These are phyloP conservation scores for Trichoderma koningii DNA, from an alignment of 2,329 filamentous ascomycete species.

Conservation along the genomic window DNA sequence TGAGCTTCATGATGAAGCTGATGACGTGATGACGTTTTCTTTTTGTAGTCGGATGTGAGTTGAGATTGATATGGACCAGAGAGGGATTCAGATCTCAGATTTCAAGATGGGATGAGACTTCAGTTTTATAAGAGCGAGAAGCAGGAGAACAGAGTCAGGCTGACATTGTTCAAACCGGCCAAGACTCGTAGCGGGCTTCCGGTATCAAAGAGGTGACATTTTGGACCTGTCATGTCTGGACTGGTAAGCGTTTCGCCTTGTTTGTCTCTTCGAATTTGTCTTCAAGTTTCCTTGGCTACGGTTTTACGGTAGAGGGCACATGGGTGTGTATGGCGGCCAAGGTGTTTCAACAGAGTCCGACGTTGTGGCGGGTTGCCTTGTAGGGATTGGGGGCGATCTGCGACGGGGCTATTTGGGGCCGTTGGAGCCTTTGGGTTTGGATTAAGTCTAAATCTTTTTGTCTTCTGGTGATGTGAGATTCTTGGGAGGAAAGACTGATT, in stretches of 20 bases:
- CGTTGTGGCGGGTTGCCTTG: no score
- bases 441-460: no score
- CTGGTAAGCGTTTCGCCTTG: background rate
- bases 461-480: background rate
- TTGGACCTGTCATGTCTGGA: constrained; percentile 2
- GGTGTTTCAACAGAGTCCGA: no score
- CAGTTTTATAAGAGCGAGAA: background rate
- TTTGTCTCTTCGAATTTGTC: background rate
- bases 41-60: background rate
- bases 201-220: background rate
- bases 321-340: no score
- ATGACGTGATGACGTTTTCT: background rate
- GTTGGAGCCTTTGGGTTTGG: no score
- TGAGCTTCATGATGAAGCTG: constrained; percentile 11
- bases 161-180: background rate
- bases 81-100: background rate
- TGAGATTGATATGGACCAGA: background rate
- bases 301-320: background rate
- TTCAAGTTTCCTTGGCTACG: background rate
- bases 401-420: no score
- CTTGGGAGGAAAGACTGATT: background rate
- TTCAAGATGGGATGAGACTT: background rate
- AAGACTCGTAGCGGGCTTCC: background rate
- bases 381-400: no score
- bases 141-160: background rate